These are phyloP conservation scores for Aleurites moluccanus DNA, from an alignment of 441 rosid species.

Conservation along the genomic window DNA sequence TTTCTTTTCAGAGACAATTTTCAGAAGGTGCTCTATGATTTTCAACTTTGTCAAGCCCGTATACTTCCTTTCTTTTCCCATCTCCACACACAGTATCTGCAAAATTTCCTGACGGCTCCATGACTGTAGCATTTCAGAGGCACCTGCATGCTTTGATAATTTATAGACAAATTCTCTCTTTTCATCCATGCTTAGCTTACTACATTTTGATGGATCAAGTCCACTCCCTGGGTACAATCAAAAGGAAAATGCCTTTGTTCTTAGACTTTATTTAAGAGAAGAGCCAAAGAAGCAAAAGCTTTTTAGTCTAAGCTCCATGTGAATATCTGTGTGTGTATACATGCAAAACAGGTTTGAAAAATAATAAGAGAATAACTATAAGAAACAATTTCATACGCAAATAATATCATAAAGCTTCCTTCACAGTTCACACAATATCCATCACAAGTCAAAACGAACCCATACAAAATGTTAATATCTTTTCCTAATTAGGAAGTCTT, in stretches of 20 bases:
- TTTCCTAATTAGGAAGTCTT: background rate
- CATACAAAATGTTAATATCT: background rate
- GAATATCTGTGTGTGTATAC: background rate
- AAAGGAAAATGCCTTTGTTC: background rate
- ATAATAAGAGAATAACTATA: background rate
- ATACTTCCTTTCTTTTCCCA: slow-evolving; percentile 98
- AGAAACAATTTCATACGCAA: background rate
- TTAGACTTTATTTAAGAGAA: slow-evolving; percentile 9
- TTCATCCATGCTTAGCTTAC: slow-evolving; percentile 74
- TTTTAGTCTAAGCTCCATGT: background rate
- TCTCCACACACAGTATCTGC: slow-evolving; percentile 83
- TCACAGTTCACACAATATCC: background rate
- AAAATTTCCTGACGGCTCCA: slow-evolving; percentile 99
- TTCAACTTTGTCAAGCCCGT: slow-evolving; percentile 93
- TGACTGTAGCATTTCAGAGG: slow-evolving; percentile 70
- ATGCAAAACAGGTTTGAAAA: background rate
- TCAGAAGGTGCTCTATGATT: slow-evolving; percentile 89
- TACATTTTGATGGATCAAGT: slow-evolving; percentile 64
- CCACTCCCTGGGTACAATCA: slow-evolving; percentile 42
- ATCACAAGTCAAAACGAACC: background rate
- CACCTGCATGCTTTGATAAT: slow-evolving; percentile 63
- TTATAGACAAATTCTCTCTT: slow-evolving; percentile 84
- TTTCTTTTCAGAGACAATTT: slow-evolving; percentile 71
- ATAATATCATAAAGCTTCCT: background rate
- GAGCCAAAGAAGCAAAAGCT: background rate